These are phyloP conservation scores for Termitomyces sp. DNA, from an alignment of 1,284 basidiomycete species.

Conservation along the genomic window DNA sequence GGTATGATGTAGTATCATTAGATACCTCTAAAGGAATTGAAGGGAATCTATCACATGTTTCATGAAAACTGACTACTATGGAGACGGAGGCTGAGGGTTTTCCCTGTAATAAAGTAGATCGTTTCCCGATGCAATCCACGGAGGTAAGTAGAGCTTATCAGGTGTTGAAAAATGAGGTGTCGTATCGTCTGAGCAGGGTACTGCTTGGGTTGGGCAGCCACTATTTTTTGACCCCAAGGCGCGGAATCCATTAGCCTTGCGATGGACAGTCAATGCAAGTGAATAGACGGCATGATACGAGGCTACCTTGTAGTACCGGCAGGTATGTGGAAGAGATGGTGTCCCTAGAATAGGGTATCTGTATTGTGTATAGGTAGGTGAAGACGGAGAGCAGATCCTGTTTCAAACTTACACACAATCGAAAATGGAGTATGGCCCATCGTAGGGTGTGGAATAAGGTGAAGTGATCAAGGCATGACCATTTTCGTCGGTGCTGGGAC, in stretches of 20 bases:
- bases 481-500: conserved; percentile 16
- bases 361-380: not conserved
- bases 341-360: conserved; percentile 15
- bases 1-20: no score
- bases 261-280: not conserved
- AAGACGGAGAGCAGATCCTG: not conserved
- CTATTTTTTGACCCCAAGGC: conserved; percentile 11
- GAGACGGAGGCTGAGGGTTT: conserved; percentile 3
- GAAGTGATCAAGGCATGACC: conserved; percentile 14
- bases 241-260: conserved; percentile 15
- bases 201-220: conserved; percentile 17
- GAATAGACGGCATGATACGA: not conserved
- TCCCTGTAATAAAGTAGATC: conserved; percentile 17
- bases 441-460: conserved; percentile 16
- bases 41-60: no score
- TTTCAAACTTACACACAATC: conserved; percentile 22
- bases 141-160: conserved; percentile 15
- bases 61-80: not conserved
- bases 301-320: conserved; percentile 21
- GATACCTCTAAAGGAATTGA: not conserved
- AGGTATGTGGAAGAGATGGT: conserved; percentile 10
- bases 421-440: conserved; percentile 22
- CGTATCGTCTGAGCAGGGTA: conserved; percentile 13
- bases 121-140: conserved; percentile 19
- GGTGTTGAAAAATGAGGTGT: conserved; percentile 18